Percentiles rank a stretch among this genome's conserved stretches.
phyloP scores from a whole-genome alignment of 345 rosid genomes.

The Eucalyptus microcorys region DNA sequence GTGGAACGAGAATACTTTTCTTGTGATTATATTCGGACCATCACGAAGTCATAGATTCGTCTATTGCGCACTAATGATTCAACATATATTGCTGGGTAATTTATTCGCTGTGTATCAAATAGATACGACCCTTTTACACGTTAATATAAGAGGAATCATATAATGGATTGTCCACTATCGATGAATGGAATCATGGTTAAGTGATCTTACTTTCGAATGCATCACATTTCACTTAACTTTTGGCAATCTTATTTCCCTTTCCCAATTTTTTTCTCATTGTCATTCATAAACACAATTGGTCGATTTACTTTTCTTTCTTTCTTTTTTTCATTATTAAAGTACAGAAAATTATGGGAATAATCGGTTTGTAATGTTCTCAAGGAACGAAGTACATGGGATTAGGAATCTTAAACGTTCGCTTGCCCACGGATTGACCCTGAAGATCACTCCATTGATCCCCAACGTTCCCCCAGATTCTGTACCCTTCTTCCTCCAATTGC shows the following conservation, averaged over 20 bases:
- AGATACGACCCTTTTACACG: no score
- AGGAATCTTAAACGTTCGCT: slow-evolving; percentile 5
- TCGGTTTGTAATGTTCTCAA: background rate
- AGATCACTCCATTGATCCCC: slow-evolving; percentile 12
- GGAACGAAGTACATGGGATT: slow-evolving; percentile 11
- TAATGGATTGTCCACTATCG: no score
- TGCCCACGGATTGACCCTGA: slow-evolving; percentile 1
- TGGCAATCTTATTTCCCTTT: background rate
- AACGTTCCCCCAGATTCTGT: slow-evolving; percentile 5
- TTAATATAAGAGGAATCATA: no score
- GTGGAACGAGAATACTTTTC: fast-evolving
- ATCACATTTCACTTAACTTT: background rate
- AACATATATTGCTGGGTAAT: no score
- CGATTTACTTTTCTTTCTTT: background rate
- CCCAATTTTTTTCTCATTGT: background rate
- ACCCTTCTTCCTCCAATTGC: slow-evolving; percentile 4
- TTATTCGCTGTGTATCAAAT: no score
- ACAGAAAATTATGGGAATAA: background rate
- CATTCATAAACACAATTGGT: background rate
- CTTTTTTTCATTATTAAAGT: background rate
- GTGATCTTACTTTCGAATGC: no score
- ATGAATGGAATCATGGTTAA: no score
- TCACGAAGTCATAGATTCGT: fast-evolving
- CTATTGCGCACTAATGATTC: no score
- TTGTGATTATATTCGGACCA: no score